Base-by-base conservation (phyloP, 768 basidiomycete species). In the Phaeolepiota aurea region DNA sequence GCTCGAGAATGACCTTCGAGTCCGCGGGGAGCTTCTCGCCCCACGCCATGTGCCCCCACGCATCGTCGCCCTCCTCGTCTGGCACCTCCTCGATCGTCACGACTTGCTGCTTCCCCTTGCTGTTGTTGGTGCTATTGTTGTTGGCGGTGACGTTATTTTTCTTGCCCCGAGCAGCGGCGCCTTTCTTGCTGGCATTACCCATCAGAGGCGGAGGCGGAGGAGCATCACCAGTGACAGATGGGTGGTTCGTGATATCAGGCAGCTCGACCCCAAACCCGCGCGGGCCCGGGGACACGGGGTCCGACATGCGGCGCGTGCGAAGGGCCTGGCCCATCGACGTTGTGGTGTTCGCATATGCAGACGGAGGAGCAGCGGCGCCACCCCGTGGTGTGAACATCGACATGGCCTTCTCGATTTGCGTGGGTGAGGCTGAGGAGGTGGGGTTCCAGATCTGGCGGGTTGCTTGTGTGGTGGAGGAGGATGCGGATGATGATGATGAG, bases 1-100 rank as follows among this genome's bases (percentile, higher is more conserved):
- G 70, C 47, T 65, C 66, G 12, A 63, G 53, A 38, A 67, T 65
- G 18, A 42, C 34, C 13, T 47, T 53, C 19, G 61, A 65, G 36
- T 67, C 59, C 20, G 56, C 45, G 1, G 67, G 64, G 19, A 71
- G 50, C 22, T 43, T 55, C n/a, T 58, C 62, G 4, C 49, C 48
- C 20, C 48, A 46, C 28, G 32, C 42, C 36, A 42, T 43, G 39
- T 39, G 47, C 22, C 37, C 45, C 3, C 36, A 53, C 15, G 61
- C 58, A n/a, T n/a, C n/a, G n/a, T n/a, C n/a, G 5, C 50, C 58
- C 35, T 71, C 68, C 16, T 72, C 71, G 41, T 72, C 69, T 4
- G 63, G 57, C 11, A 70, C 62, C 21, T 69, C 71, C 48, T 72
- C 71, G 11, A 72, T 55, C 20, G 59, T 68, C n/a, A 63, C 64